Evolutionary conservation across 352 stramenopile species (phyloP), one percentile per base, ranked within the genome.

Genomic region (Albugo laibachii): DNA sequence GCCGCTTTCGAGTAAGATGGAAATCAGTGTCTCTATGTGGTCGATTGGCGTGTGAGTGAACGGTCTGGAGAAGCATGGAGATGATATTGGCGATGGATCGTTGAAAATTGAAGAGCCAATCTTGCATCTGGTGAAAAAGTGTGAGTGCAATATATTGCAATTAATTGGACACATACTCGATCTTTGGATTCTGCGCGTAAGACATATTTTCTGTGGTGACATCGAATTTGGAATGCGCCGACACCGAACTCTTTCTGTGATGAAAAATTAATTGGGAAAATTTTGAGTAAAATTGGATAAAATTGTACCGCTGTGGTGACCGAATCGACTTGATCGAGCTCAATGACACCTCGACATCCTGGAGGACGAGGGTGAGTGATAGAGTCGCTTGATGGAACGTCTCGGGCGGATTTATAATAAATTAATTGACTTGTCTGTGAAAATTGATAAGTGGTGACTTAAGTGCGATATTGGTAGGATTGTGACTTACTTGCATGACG

Each of bases 31-130:
- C 24, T 3, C 24, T 3, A 31, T 31, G 24, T 8, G 24, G 24
- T 31, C 24, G 24, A 31, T 31, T 31, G 24, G 3, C 8, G 24
- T 31, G 24, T 10, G 24, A 31, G 8, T 31, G 24, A 31, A 3
- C 3, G 3, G 24, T 31, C 8, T 31, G 70, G 41, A 78, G 72
- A 19, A 91, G 53, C 24, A 78, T 61, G 5, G 69, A 83, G 18
- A 91, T 71, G 39, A 91, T 84, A 54, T 79, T 91, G 13, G 78
- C 78, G 37, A 91, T 91, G 41, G 74, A 91, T 62, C 83, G 80
- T 47, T 91, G 78, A 57, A 91, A 91, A 36, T 87, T 85, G 60
- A 91, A 91, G 20, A 91, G 57, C 78, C 78, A 91, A 49, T 87
- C 71, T 48, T 87, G 74, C 78, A 91, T 91, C 77, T 87, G 53